Base-by-base conservation (phyloP, 1,284 basidiomycete genomes). In the Neolentinus lepideus region DNA sequence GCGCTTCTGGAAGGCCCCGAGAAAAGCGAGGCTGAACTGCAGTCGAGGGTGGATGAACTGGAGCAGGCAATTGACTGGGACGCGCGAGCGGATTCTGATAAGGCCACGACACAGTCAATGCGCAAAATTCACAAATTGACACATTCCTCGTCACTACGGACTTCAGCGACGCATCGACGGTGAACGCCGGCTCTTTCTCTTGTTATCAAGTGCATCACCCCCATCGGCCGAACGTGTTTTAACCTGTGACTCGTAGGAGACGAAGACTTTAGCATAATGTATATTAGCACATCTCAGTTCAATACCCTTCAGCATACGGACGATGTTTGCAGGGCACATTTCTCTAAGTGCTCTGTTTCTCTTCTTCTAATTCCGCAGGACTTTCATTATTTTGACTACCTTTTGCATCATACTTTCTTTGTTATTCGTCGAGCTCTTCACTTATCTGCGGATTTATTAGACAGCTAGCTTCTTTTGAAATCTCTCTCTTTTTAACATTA, bases 1-100 rank as follows among this genome's bases (percentile, higher is more conserved):
- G 94, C 93, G 21, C 73, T 98, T 21, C 75, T 98, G 27, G 92
- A 92, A 38, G 81, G 85, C 6, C 81, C 86, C 12, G 87, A 90
- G 56, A 71, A 74, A 57, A 75, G 78, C 12, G 72, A 75, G 57
- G 59, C 62, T 26, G 72, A 76, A 63, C 59, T 38, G 19, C 57
- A 61, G 52, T 36, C 22, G 25, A 46, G 54, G 21, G 54, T 27
- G 36, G 50, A 74, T 57, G 72, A 73, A 59, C 47, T 50, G 24
- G 24, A 50, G 24, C 4, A 50, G 4, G 47, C 47, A 11, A 50
- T 50, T 22, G 47, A 50, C 47, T 24, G 38, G 16, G 38, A 21
- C 38, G 8, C 29, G 12, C 29, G 19, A 4, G 38, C 8, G 38
- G 16, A 16, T 16, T 43, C 38, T 6, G 38, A 16, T 16, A 16